Evolutionary conservation across 345 rosid genomes (phyloP).

Genomic region (Populus simonii): DNA sequence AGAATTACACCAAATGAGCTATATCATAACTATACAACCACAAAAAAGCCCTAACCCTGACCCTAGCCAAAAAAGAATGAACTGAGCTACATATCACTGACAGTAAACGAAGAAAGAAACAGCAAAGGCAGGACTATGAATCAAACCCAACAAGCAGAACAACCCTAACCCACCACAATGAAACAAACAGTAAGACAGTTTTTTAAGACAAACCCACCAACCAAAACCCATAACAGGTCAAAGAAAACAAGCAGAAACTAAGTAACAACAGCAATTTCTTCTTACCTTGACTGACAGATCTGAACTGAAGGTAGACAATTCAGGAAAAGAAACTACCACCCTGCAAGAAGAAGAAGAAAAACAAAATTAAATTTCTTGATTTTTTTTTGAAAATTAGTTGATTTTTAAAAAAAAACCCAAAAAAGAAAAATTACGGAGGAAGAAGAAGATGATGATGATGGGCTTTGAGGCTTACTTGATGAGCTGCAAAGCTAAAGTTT

Average conservation of each 20-base stretch:
- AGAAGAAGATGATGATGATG: neutral
- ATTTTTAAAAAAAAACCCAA: no score
- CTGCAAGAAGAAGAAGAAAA: neutral
- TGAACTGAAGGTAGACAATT: neutral
- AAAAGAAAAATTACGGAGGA: neutral
- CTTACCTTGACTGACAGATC: neutral
- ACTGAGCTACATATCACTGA: neutral
- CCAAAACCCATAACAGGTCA: neutral
- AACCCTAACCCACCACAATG: neutral
- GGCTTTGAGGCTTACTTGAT: constrained; percentile 1
- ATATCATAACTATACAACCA: neutral
- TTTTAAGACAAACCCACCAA: neutral
- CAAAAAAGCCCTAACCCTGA: neutral
- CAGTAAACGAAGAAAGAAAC: no score
- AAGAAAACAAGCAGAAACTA: neutral
- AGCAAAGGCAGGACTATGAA: neutral
- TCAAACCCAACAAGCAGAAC: neutral
- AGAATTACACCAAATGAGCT: neutral
- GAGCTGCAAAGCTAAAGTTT: neutral
- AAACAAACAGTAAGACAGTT: neutral
- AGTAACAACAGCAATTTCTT: neutral
- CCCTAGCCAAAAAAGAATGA: neutral
- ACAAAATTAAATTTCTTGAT: neutral
- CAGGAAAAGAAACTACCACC: neutral
- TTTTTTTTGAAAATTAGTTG: neutral